These are phyloP conservation scores for Neurospora sp. DNA, from an alignment of 495 filamentous ascomycete genomes.

Conservation along the genomic window DNA sequence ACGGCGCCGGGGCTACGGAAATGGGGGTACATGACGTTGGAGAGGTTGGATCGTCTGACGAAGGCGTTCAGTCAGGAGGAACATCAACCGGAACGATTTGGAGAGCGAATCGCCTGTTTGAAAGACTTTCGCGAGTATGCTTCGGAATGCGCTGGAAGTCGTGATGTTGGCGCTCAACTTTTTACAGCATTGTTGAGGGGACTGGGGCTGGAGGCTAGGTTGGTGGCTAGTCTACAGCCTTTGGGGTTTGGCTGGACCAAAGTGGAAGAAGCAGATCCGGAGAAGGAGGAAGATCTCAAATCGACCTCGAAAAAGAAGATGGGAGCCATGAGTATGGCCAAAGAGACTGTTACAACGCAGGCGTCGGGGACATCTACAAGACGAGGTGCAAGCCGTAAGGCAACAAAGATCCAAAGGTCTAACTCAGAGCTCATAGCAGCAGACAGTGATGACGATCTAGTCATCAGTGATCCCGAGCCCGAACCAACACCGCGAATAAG, in stretches of 20 bases:
- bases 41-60: conserved; percentile 56
- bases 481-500: conserved; percentile 9
- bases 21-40: conserved; percentile 69
- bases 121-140: conserved; percentile 61
- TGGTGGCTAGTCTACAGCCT: conserved; percentile 80
- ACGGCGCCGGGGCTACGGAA: conserved; percentile 78
- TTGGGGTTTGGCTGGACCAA: conserved; percentile 89
- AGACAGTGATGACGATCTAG: conserved; percentile 32
- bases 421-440: conserved; percentile 31
- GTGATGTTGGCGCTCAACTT: conserved; percentile 81
- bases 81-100: conserved; percentile 52
- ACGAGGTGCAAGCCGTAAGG: conserved; percentile 40
- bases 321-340: conserved; percentile 1
- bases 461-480: conserved; percentile 24
- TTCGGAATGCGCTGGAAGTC: conserved; percentile 64
- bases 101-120: conserved; percentile 58
- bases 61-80: conserved; percentile 52
- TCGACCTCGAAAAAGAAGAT: conserved; percentile 11
- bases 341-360: conserved; percentile 11
- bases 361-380: conserved; percentile 12
- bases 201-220: conserved; percentile 65
- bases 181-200: conserved; percentile 85
- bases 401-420: conserved; percentile 3
- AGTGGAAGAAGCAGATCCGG: conserved; percentile 55
- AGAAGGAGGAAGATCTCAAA: conserved; percentile 19